A percentile compares a stretch with the other conserved stretches of the same genome.
These are phyloP conservation scores for Sclerotinia trifoliorum DNA, from an alignment of 2,329 filamentous ascomycete species.

Conservation along the genomic window DNA sequence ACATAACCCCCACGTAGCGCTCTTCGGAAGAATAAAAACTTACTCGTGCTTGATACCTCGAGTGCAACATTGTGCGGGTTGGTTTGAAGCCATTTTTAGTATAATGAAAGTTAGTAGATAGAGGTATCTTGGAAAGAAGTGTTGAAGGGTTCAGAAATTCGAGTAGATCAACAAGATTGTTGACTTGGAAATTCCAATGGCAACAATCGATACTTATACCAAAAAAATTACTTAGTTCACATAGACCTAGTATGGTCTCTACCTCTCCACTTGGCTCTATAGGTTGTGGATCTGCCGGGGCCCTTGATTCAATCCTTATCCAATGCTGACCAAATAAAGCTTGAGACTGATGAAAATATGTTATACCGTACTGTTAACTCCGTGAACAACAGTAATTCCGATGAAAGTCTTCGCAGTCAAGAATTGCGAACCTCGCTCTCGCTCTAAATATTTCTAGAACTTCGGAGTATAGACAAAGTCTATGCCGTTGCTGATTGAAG, in stretches of 20 bases:
- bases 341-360: background rate
- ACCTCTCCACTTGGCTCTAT: background rate
- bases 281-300: background rate
- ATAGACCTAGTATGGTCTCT: background rate
- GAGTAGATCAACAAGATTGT: background rate
- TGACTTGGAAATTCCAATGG: background rate
- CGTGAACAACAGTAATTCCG: background rate
- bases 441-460: background rate
- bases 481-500: background rate
- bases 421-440: background rate
- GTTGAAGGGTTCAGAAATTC: no score
- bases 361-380: background rate
- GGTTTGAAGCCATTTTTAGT: constrained; percentile 39
- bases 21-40: constrained; percentile 15
- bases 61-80: constrained; percentile 39
- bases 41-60: constrained; percentile 41
- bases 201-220: background rate
- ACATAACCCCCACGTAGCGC: background rate
- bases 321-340: background rate
- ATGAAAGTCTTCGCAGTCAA: background rate
- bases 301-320: background rate
- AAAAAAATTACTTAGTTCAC: background rate
- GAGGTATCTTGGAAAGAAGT: background rate
- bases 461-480: background rate
- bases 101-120: background rate